A percentile compares a stretch with the other conserved stretches of the same genome.
Conservation (phyloP, 2,329 filamentous ascomycete species). For the Eutypella sp. region DNA sequence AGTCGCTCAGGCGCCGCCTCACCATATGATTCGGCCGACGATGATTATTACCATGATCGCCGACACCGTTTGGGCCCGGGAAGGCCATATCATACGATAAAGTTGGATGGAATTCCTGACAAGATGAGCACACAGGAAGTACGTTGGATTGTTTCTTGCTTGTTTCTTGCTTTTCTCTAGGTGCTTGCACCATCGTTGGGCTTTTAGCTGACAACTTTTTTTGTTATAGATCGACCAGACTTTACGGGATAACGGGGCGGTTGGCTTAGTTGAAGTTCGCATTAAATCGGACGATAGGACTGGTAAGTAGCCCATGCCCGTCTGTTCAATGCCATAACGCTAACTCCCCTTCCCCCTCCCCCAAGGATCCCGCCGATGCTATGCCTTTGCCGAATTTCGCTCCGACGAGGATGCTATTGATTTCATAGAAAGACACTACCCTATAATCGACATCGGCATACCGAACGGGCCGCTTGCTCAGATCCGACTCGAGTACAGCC, state of each 20-base stretch:
- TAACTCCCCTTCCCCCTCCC: too few relatives aligned
- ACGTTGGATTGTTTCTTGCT: neutral
- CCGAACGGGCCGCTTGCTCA: slow-evolving; percentile 25
- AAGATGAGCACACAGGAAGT: slow-evolving; percentile 24
- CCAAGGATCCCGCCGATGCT: slow-evolving; percentile 24
- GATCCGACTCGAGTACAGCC: slow-evolving; percentile 33
- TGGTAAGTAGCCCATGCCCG: slow-evolving; percentile 10
- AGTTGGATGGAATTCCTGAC: slow-evolving; percentile 28
- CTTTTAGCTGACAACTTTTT: neutral
- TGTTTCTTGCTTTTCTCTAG: neutral
- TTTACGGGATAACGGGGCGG: slow-evolving; percentile 25
- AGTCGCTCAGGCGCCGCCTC: slow-evolving; percentile 22
- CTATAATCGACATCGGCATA: slow-evolving; percentile 29
- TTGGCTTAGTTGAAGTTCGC: slow-evolving; percentile 25
- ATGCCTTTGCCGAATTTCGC: slow-evolving; percentile 37
- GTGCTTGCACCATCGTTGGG: too few relatives aligned
- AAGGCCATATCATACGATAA: slow-evolving; percentile 28
- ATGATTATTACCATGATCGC: slow-evolving; percentile 20
- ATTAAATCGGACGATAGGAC: slow-evolving; percentile 27
- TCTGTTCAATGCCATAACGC: neutral
- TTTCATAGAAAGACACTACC: slow-evolving; percentile 34
- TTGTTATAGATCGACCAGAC: slow-evolving; percentile 21
- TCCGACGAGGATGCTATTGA: slow-evolving; percentile 33
- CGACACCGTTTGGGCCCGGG: slow-evolving; percentile 21
- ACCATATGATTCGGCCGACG: slow-evolving; percentile 20